Percentiles rank a stretch among this genome's conserved stretches.
Conservation (phyloP, 306 rosid species). For the Cucumis melo region DNA sequence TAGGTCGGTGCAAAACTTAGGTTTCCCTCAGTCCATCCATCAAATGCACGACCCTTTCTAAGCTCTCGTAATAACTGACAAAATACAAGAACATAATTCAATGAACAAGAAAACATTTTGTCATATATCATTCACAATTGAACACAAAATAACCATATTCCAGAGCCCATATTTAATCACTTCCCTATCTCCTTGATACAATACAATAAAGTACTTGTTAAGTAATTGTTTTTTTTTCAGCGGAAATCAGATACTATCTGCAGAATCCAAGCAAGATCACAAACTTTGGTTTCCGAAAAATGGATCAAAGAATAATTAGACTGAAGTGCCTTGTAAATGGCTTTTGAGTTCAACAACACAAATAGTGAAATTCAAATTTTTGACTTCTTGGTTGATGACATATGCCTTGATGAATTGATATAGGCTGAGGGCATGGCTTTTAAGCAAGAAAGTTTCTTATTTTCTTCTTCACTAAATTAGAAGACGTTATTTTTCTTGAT, state of each 20-base stretch:
- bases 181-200: neutral
- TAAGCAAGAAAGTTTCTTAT: neutral
- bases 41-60: conserved; percentile 56
- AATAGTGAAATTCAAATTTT: no score
- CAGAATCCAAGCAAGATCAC: neutral
- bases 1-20: conserved; percentile 82
- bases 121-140: neutral
- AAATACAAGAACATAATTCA: conserved; percentile 15
- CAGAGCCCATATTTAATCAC: neutral
- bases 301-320: neutral
- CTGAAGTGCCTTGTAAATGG: neutral
- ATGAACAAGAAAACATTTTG: neutral
- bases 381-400: no score
- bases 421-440: neutral
- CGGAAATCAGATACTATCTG: neutral
- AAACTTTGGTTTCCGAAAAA: neutral
- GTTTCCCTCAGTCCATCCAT: conserved; percentile 92
- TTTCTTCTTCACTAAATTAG: neutral
- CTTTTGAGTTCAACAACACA: neutral
- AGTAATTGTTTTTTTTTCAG: neutral
- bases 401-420: no score
- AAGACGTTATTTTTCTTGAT: neutral
- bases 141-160: neutral
- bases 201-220: neutral
- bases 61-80: conserved; percentile 62